Percentiles rank a stretch among this genome's conserved stretches.
Evolutionary conservation across 768 basidiomycete genomes (phyloP).

Genomic region (Tephrocybe sp.): DNA sequence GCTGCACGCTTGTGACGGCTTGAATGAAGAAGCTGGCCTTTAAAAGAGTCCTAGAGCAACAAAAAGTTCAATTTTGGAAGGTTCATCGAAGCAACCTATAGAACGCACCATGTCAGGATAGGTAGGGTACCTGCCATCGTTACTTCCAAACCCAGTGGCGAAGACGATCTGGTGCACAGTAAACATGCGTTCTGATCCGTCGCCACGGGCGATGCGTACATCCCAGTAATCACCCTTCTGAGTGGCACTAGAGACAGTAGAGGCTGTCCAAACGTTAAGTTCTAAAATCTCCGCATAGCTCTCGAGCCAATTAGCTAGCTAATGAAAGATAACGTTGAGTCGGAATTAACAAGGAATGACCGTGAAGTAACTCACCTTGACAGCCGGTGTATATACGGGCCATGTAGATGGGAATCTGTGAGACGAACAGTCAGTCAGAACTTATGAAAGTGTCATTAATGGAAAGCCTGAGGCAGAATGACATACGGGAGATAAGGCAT

Average conservation of each 20-base stretch:
- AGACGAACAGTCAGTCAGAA: no score
- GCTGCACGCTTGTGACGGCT: conserved; percentile 49
- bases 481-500: conserved; percentile 61
- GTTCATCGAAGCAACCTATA: background rate
- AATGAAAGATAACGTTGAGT: background rate
- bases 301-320: conserved; percentile 70
- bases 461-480: no score
- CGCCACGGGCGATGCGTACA: conserved; percentile 34
- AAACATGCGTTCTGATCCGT: conserved; percentile 34
- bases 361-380: conserved; percentile 31
- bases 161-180: conserved; percentile 48
- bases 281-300: conserved; percentile 58
- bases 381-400: conserved; percentile 57
- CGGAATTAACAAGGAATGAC: background rate
- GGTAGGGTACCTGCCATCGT: conserved; percentile 41
- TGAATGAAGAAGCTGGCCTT: conserved; percentile 63
- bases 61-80: background rate
- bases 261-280: conserved; percentile 60
- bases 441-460: no score
- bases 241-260: conserved; percentile 30
- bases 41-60: conserved; percentile 47
- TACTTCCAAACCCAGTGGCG: conserved; percentile 50
- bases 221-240: conserved; percentile 37
- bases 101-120: conserved; percentile 43
- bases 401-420: conserved; percentile 57